A percentile compares a stretch with the other conserved stretches of the same genome.
Conservation (phyloP, 2,329 filamentous ascomycete genomes). For the Knoxdaviesia capensis region DNA sequence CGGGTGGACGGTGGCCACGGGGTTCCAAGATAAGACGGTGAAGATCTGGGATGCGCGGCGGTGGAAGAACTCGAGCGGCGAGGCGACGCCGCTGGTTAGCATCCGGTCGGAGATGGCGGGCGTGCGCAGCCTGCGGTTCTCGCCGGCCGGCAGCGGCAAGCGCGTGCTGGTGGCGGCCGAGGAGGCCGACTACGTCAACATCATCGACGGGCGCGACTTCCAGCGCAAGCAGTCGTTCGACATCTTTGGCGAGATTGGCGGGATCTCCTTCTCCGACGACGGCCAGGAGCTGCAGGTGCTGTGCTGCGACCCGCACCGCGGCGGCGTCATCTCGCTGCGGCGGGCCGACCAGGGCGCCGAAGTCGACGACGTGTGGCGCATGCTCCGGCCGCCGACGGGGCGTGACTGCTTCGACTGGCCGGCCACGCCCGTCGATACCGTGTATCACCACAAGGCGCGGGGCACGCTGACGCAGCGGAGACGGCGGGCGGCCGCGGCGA, state of each 20-base stretch:
- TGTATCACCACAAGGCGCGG: background rate
- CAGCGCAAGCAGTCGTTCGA: conserved; percentile 48
- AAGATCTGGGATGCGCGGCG: conserved; percentile 60
- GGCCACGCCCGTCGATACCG: background rate
- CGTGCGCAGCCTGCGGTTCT: conserved; percentile 50
- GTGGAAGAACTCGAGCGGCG: conserved; percentile 35
- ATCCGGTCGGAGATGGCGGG: conserved; percentile 48
- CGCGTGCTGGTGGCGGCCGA: conserved; percentile 52
- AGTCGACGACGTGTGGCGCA: conserved; percentile 10
- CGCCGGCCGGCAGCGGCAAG: conserved; percentile 46
- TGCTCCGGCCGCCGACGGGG: background rate
- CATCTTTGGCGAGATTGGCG: conserved; percentile 57
- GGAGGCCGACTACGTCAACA: conserved; percentile 51
- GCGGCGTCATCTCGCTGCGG: conserved; percentile 45
- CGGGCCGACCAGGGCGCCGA: conserved; percentile 18
- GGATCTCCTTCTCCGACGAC: conserved; percentile 43
- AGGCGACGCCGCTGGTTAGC: conserved; percentile 25
- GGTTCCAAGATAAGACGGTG: conserved; percentile 53
- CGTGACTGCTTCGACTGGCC: background rate
- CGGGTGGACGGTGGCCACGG: conserved; percentile 56
- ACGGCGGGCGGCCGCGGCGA: background rate
- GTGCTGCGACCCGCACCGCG: conserved; percentile 43
- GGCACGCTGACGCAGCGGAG: background rate
- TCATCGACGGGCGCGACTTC: conserved; percentile 49
- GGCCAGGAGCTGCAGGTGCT: conserved; percentile 49